These are phyloP conservation scores for Leccinum glutinopallens DNA, from an alignment of 1,284 basidiomycete species.

Conservation along the genomic window DNA sequence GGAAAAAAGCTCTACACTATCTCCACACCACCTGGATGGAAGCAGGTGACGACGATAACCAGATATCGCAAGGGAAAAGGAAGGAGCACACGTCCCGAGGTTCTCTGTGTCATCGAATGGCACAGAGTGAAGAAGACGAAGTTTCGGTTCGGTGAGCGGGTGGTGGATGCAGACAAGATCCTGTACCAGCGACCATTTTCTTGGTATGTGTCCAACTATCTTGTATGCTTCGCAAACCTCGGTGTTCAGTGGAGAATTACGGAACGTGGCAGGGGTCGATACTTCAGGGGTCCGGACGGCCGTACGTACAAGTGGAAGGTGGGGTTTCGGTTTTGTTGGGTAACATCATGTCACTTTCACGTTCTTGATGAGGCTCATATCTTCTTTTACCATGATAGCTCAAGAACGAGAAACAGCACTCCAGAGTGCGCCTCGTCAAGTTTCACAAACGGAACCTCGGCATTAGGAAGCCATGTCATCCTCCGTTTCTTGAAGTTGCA, in stretches of 20 bases:
- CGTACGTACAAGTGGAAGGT: conserved; percentile 31
- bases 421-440: conserved; percentile 24
- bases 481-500: conserved; percentile 37
- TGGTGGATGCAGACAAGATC: conserved; percentile 14
- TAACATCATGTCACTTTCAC: conserved; percentile 10
- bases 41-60: conserved; percentile 25
- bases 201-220: conserved; percentile 15
- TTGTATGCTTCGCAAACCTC: not conserved
- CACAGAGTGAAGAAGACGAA: conserved; percentile 17
- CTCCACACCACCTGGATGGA: conserved; percentile 21
- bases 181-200: conserved; percentile 21
- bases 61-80: conserved; percentile 13
- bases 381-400: conserved; percentile 16
- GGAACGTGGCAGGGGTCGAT: conserved; percentile 21
- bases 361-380: not conserved
- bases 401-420: conserved; percentile 21
- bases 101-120: conserved; percentile 28
- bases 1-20: conserved; percentile 23
- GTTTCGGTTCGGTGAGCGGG: conserved; percentile 17
- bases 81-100: conserved; percentile 1
- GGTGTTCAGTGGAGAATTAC: not conserved
- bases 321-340: conserved; percentile 24
- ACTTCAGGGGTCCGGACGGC: conserved; percentile 28
- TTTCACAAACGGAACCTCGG: conserved; percentile 27
- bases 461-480: conserved; percentile 24